Evolutionary conservation across 2,329 filamentous ascomycete species (phyloP), one percentile per base, ranked within the genome.

Genomic region (Paecilomyces fulvus): DNA sequence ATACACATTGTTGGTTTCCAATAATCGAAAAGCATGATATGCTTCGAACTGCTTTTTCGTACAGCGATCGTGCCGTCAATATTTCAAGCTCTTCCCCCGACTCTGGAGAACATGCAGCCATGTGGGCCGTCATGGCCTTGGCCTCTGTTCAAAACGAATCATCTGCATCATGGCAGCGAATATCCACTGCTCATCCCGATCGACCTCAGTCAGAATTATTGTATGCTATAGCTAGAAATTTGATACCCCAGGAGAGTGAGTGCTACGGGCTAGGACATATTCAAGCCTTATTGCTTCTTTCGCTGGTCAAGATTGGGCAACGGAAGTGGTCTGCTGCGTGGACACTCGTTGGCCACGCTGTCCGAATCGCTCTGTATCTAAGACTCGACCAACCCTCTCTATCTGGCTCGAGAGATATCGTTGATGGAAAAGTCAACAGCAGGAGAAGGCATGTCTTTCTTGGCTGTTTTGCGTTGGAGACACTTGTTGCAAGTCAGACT

Each of bases 401-500:
- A 43, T 33, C 31, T 9, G 20, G 43, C 10, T 49, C 23, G 10
- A 51, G 30, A n/a, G 21, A n/a, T 25, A 10, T 48, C 48, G 17
- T 3, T 25, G n/a, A 50, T 31, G 49, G 33, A 43, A 54, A 31
- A n/a, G 20, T 10, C 21, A 57, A 11, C 28, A 20, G 21, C 50
- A 52, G 50, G 17, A 12, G 50, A 52, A 50, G 53, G 25, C 23
- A 58, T 57, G 57, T 58, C 6, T 57, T 55, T 56, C 21, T 43
- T 23, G 52, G 8, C 28, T 25, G 20, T 49, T 17, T 31, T 8
- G 11, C 21, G 43, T 20, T 25, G 17, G 21, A 56, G 30, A 52
- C 28, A 11, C 50, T 52, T 14, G 23, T 58, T 53, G 65, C 14
- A 65, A 52, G 14, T 50, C 54, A 51, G 64, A 49, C 48, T 25